phyloP scores from a whole-genome alignment of 345 rosid species.

The Limnanthes douglasii region DNA sequence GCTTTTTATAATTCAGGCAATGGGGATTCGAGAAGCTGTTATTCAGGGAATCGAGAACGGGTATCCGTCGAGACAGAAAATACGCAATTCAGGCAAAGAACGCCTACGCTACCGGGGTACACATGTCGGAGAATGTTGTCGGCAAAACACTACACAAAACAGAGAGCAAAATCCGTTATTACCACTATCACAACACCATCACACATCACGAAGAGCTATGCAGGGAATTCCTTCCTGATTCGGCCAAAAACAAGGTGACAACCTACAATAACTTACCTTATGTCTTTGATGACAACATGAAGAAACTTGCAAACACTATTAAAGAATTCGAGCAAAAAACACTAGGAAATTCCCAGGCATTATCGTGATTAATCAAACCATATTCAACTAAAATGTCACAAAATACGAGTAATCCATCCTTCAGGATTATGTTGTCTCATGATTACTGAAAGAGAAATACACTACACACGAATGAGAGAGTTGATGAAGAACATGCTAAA shows the following conservation, averaged over 20 bases:
- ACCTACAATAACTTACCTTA: constrained; percentile 44
- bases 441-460: too few species aligned
- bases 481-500: too few species aligned
- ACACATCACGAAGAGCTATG: constrained; percentile 47
- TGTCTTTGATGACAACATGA: constrained; percentile 60
- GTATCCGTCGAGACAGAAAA: constrained; percentile 71
- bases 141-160: constrained; percentile 74
- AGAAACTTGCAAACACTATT: constrained; percentile 36
- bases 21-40: constrained; percentile 91
- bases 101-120: constrained; percentile 74
- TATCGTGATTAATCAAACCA: too few species aligned
- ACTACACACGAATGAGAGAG: too few species aligned
- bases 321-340: constrained; percentile 47
- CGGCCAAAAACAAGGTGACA: constrained; percentile 35
- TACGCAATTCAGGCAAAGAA: constrained; percentile 84
- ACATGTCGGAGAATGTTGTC: constrained; percentile 79
- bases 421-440: too few species aligned
- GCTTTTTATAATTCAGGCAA: constrained; percentile 27
- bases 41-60: constrained; percentile 47
- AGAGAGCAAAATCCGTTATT: constrained; percentile 57
- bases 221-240: constrained; percentile 33
- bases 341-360: too few species aligned
- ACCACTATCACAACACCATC: constrained; percentile 69
- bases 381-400: too few species aligned
- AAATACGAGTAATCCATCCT: too few species aligned